Base-by-base conservation (phyloP, 352 stramenopile species). In the Pythium folliculosum region DNA sequence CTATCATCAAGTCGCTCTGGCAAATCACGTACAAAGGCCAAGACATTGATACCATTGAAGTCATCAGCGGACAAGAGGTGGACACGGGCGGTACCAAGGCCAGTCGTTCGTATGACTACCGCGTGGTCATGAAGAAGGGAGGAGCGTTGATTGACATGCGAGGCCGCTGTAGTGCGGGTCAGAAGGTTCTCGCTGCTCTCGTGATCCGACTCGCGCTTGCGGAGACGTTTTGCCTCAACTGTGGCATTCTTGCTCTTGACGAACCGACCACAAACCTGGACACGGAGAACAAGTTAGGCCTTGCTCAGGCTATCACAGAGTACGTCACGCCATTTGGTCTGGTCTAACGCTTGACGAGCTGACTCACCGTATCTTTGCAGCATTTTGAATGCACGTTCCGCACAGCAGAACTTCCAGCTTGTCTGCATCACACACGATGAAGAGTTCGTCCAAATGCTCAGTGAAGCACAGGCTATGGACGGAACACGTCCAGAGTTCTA, bases 401-500 rank as follows among this genome's bases (percentile, higher is more conserved):
- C 90, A 25, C 97, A 99, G 78, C 86, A 94, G 59, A 99, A 99
- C 77, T 99, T 99, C 72, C 98, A 99, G 80, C 88, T 99, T 47
- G 89, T 99, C 32, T 93, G 98, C 52, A 99, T 99, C 78, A 99
- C 98, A 2, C 98, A 99, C 82, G 98, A 99, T 74, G 97, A 99
- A 77, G 95, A 94, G 37, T 96, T 95, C 63, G 88, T 96, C 45
- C 85, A 95, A 67, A 96, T 95, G 84, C 78, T 96, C 8, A 92
- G 83, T 32, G 80, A 85, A 23, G 90, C 88, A 13, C 86, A 94
- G 63, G 71, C 83, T 8, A 82, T 95, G 73, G 84, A 89, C 16
- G 85, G 85, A 23, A 82, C 77, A 3, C 80, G 86, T 6, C 88
- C 88, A 0, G 88, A 96, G 59, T 94, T 84, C 60, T 96, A 94